Base-by-base conservation (phyloP, 2,329 filamentous ascomycete species). In the Sporothrix sp. region DNA sequence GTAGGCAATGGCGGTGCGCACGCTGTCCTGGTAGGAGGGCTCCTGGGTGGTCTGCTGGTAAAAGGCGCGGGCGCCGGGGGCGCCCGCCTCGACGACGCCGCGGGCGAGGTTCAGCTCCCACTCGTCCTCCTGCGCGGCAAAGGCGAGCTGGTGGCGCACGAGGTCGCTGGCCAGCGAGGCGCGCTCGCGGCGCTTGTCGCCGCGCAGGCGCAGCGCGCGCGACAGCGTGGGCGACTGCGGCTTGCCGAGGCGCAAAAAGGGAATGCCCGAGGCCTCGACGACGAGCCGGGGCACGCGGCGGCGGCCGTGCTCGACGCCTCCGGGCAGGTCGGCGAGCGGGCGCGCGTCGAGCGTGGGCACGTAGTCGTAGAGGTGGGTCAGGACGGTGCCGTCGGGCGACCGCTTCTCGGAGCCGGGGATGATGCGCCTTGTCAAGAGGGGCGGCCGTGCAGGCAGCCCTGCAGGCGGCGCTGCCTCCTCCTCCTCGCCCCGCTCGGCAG, bases 211-310 rank as follows among this genome's bases (percentile, higher is more conserved):
- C 2, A 90, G 59, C 14, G 82, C 71, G 8, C 74, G 67, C n/a
- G 72, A 75, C 18, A 90, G 64, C n/a, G 66, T 65, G 1, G 62
- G 61, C 2, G 82, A 75, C 62, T 89, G 82, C 4, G 81, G 81
- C 62, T 84, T 85, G 55, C 69, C 73, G 39, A 83, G 65, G 32
- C 85, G 78, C 25, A 91, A 63, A 59, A 89, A 84, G 1, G 84
- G 78, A 21, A 81, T 65, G 23, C 71, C 72, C 36, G 72, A 69
- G 2, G 80, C 71, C 4, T 75, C 72, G 28, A 75, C 67, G 33
- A 61, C 62, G 1, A 87, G 61, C 1, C 67, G 66, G 1, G 85
- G 85, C 2, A 87, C 70, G 40, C 75, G 71, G 20, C 83, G 74
- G 13, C 59, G 59, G 1, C 63, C 64, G 8, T 65, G 66, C 9